phyloP scores from a whole-genome alignment of 345 rosid species.

The Turnera subulata region DNA sequence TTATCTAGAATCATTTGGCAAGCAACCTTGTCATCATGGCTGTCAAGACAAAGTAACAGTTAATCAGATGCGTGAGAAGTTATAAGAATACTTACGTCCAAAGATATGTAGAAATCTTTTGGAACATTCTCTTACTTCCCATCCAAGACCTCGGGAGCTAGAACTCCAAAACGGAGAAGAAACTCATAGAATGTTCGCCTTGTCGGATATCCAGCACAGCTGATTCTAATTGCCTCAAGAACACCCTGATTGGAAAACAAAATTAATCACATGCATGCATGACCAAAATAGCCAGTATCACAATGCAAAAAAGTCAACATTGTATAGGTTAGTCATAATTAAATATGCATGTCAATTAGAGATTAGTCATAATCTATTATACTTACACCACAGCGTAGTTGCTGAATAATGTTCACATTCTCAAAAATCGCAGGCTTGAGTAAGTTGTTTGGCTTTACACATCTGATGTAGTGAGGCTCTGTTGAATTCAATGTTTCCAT shows the following conservation, averaged over 20 bases:
- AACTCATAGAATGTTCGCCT: conserved; percentile 92
- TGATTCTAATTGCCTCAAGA: conserved; percentile 97
- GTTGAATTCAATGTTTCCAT: conserved; percentile 95
- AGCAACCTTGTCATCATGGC: conserved; percentile 90
- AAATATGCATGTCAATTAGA: conserved; percentile 10
- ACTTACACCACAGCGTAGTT: conserved; percentile 98
- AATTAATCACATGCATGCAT: conserved; percentile 2
- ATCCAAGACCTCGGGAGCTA: conserved; percentile 92
- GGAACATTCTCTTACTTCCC: conserved; percentile 55
- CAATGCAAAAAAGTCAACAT: conserved; percentile 6
- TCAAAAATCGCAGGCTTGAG: conserved; percentile 97
- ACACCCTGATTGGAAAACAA: conserved; percentile 63
- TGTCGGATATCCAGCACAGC: conserved; percentile 99
- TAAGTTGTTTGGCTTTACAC: conserved; percentile 97
- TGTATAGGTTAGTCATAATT: not conserved
- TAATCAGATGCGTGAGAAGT: not conserved
- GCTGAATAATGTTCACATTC: conserved; percentile 88
- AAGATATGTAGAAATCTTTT: not conserved
- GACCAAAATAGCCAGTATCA: conserved; percentile 9
- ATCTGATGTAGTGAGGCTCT: conserved; percentile 99
- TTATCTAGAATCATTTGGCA: conserved; percentile 89
- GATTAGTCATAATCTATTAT: conserved; percentile 20
- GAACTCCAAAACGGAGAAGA: conserved; percentile 95
- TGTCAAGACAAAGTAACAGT: conserved; percentile 25
- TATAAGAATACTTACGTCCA: not conserved